Evolutionary conservation across 2,329 filamentous ascomycete genomes (phyloP), one percentile per base, ranked within the genome.

Genomic region (Periconia sp.): DNA sequence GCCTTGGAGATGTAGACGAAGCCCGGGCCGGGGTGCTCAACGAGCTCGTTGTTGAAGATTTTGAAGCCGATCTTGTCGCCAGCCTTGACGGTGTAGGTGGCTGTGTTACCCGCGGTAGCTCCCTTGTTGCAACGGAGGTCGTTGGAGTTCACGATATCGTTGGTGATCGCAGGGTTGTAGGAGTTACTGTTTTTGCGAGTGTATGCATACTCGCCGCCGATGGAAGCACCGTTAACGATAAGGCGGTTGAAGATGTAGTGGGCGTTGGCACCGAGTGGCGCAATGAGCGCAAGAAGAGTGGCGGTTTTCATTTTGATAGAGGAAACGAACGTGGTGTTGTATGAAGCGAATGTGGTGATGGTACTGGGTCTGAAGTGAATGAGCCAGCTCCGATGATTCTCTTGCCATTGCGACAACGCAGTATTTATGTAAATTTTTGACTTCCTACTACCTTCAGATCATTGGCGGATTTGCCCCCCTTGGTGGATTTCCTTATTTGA

Each of bases 1-100:
- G 81, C 84, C 69, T 78, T 72, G 55, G 63, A 66, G 53, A 74
- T 63, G 62, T 74, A 74, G 18, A 73, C 69, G 47, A 73, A 71
- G 17, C 69, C 64, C n/a, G 70, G 70, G 20, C 71, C 70, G 13
- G 71, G 71, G 41, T 74, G 70, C 55, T 71, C 73, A 63, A 83
- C 76, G 64, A 78, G 64, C 59, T 79, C 74, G 64, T 77, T 76
- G 74, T 80, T 70, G 73, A 79, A 72, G 60, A 83, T 60, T 76
- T 81, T 73, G 74, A 82, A 70, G 62, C 77, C 71, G 66, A 83
- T 64, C 66, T 80, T 76, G 68, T 79, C 74, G 41, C 80, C 81
- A 3, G 79, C 68, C 47, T 70, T 69, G 53, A 74, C 69, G 20
- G 60, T 65, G 58, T 72, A 70, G n/a, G 70, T 73, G 14, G 64